Base-by-base conservation (phyloP, 805 yeast genomes). In the Wickerhamomyces chambardii region DNA sequence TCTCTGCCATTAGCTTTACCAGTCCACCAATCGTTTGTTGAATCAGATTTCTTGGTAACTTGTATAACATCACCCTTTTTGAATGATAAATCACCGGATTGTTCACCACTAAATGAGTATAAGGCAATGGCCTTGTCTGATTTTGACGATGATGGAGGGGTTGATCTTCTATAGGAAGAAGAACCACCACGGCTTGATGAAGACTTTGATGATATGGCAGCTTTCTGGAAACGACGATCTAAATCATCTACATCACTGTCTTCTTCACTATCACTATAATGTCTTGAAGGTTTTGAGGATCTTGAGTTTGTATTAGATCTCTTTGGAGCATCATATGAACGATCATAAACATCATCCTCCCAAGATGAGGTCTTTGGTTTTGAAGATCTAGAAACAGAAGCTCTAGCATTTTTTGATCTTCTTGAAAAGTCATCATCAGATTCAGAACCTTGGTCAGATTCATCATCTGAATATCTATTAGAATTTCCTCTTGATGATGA, bases 1-100 rank as follows among this genome's bases (percentile, higher is more conserved):
- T 84, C 85, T 41, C 61, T 62, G 11, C 94, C 90, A 46, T 83
- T 84, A 36, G 77, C 64, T 54, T 83, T 77, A 19, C 98, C 98
- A 0, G 96, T 86, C 98, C 98, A 92, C 98, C 98, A 92, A 56
- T 92, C 97, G 56, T 92, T 95, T 33, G 78, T 75, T 12, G 95
- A 81, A 8, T 83, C 89, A 9, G 92, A 78, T 58, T 84, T 85
- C 58, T 87, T 85, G 37, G 84, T 63, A 45, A 92, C 83, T 30
- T 85, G 80, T 46, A 92, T 84, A 14, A 84, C 82, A 57, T 92
- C 98, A 36, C 98, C 98, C 65, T 92, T 92, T 46, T 75, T 79
- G 68, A 92, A 92, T 5, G 95, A 74, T 50, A 92, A 68, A 58
- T 92, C 98, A 6, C 97, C 97, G n/a, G 70, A 55, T 61, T 90